Base-by-base conservation (phyloP, 2,329 filamentous ascomycete species). In the Hymenotorrendiella dingleyae region DNA sequence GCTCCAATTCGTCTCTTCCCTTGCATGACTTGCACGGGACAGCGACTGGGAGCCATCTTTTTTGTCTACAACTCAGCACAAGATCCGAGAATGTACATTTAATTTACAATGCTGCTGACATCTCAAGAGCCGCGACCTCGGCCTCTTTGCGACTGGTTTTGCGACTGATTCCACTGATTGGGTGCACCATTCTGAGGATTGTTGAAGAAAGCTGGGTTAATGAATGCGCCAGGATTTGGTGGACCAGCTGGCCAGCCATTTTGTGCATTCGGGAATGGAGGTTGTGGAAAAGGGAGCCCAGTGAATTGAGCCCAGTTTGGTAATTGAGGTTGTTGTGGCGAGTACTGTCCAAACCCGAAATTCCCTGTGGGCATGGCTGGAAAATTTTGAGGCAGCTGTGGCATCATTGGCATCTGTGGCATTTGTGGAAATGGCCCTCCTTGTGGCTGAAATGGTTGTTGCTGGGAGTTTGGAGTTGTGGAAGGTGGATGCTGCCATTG, bases 151-250 rank as follows among this genome's bases (percentile, higher is more conserved):
- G 33, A 42, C 14, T 16, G 17, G 20, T 40, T 23, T 33, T 23
- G 19, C 6, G n/a, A n/a, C 6, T 30, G 47, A 26, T 49, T 54
- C 52, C 49, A 56, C 35, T 50, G 52, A 26, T 49, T 45, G 10
- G 46, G 34, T 21, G 24, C 38, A 24, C 43, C 40, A 11, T 39
- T 23, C 35, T 49, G 50, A 23, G 42, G 44, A 20, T 43, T 45
- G 17, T 41, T 44, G 29, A 60, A 57, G 45, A 61, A 61, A 5
- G 54, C 53, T 16, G 58, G 58, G 23, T 61, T 61, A 24, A 60
- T 49, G 29, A 54, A 60, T 11, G 54, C 53, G n/a, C 58, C 57
- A 26, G 47, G 36, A 30, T 42, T 36, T 27, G 43, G 35, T 20
- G 50, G 45, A 37, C 48, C 45, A 36, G 48, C 33, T 17, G 45